A percentile compares a stretch with the other conserved stretches of the same genome.
phyloP scores from a whole-genome alignment of 257 asterid genomes.

The Rauvolfia tetraphylla region DNA sequence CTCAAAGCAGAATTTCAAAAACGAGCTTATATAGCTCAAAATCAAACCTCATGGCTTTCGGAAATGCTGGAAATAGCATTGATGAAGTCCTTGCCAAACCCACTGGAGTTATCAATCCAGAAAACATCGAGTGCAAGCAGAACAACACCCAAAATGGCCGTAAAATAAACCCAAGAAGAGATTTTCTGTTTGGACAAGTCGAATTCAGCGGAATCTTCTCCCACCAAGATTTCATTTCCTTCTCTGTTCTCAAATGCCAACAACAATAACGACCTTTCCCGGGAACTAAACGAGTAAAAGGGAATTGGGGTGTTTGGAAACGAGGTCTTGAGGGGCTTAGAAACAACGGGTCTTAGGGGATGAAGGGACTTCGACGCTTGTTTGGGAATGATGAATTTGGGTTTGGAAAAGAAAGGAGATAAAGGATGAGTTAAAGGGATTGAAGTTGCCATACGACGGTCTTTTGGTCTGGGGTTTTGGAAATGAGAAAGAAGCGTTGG shows the following conservation, averaged over 20 bases:
- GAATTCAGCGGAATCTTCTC: conserved; percentile 89
- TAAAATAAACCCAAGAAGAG: conserved; percentile 77
- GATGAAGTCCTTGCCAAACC: conserved; percentile 69
- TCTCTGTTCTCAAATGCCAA: conserved; percentile 40
- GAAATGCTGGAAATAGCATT: conserved; percentile 60
- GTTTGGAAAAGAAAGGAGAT: conserved; percentile 7
- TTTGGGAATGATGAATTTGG: conserved; percentile 6
- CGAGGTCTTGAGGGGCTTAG: neutral
- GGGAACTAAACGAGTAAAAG: neutral
- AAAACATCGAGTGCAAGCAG: conserved; percentile 56
- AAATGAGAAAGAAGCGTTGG: neutral
- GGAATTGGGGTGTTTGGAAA: neutral
- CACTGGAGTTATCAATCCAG: conserved; percentile 86
- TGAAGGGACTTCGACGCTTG: neutral
- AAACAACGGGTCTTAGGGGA: neutral
- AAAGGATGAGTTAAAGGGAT: conserved; percentile 19
- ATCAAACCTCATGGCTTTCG: conserved; percentile 73
- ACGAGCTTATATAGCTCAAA: neutral
- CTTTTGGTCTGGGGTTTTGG: no score
- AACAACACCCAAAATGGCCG: conserved; percentile 60
- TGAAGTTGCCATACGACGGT: conserved; percentile 34
- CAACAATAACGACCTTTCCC: neutral
- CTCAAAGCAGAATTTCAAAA: neutral
- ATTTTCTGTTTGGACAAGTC: conserved; percentile 61
- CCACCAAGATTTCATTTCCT: conserved; percentile 45